Base-by-base conservation (phyloP, 2,329 filamentous ascomycete species). In the Penicillium glabrum region DNA sequence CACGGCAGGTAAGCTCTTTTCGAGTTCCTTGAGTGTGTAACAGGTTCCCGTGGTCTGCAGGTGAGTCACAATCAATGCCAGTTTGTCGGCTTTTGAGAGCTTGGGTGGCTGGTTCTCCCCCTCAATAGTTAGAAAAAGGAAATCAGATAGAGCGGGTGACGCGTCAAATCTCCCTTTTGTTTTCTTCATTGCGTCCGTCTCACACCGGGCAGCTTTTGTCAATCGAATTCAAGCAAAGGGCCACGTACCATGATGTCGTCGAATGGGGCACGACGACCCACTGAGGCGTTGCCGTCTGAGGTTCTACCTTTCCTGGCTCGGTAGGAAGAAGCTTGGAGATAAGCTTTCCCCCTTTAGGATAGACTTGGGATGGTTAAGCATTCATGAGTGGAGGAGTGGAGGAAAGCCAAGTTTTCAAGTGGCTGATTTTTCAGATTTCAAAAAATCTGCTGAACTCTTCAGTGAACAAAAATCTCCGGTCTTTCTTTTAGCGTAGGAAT, bases 1-100 rank as follows among this genome's bases (percentile, higher is more conserved):
- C 46, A 87, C 80, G 1, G 80, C 76, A 2, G 85, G 85, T 26
- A 89, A 75, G 8, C 76, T 75, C 70, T 88, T 89, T 71, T 89
- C 86, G 10, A 89, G 81, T 57, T 89, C 86, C 68, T 88, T 88
- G 72, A 89, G 78, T 51, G 80, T 86, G 72, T 88, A 85, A 19
- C 85, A 86, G 37, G 82, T 83, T 56, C 82, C 79, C 4, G 84
- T 83, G 57, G 80, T 79, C 65, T 82, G 83, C 60, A 89, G 80
- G 77, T 85, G 85, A 16, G 79, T 72, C 58, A 87, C 76, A 60
- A 87, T 84, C 37, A 82, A 77, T 27, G 79, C 75, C 63, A 84
- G 79, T 71, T 88, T 89, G 39, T 81, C 80, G 13, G 79, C 76
- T 56, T 85, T 83, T 58, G 84, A 79, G 47, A 82, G 64, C 72